phyloP scores from a whole-genome alignment of 805 yeast species.

The Ogataea saltuana region DNA sequence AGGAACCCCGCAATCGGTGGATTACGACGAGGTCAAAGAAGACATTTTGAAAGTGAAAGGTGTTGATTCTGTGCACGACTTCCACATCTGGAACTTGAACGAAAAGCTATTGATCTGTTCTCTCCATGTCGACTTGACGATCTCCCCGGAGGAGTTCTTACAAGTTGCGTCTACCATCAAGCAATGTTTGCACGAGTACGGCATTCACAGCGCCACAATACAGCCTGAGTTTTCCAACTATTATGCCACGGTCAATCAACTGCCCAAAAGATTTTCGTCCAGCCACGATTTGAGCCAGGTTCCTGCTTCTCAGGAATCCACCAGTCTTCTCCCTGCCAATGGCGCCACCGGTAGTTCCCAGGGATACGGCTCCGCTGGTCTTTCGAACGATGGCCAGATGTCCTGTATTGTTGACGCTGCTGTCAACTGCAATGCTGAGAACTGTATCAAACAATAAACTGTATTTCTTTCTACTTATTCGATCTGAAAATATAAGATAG shows the following conservation, averaged over 20 bases:
- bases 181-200: slow-evolving; percentile 75
- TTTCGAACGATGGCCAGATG: slow-evolving; percentile 33
- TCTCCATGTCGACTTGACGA: slow-evolving; percentile 75
- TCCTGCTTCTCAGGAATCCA: slow-evolving; percentile 10
- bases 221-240: slow-evolving; percentile 81
- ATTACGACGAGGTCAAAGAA: slow-evolving; percentile 69
- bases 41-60: slow-evolving; percentile 70
- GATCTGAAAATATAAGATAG: too few species aligned
- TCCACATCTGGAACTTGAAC: slow-evolving; percentile 94
- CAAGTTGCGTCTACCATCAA: slow-evolving; percentile 74
- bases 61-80: slow-evolving; percentile 86
- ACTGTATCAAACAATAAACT: slow-evolving; percentile 45
- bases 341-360: slow-evolving; percentile 32
- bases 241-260: slow-evolving; percentile 32
- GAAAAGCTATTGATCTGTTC: slow-evolving; percentile 87
- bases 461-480: too few species aligned
- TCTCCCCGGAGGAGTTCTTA: slow-evolving; percentile 65
- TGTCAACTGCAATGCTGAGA: slow-evolving; percentile 49
- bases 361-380: slow-evolving; percentile 37
- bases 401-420: slow-evolving; percentile 54
- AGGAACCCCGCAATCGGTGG: slow-evolving; percentile 85
- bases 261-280: slow-evolving; percentile 34
- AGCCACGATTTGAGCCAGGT: slow-evolving; percentile 14
- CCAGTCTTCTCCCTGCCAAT: slow-evolving; percentile 16
- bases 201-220: slow-evolving; percentile 90